Base-by-base conservation (phyloP, 257 asterid species). In the Linaria vulgaris region DNA sequence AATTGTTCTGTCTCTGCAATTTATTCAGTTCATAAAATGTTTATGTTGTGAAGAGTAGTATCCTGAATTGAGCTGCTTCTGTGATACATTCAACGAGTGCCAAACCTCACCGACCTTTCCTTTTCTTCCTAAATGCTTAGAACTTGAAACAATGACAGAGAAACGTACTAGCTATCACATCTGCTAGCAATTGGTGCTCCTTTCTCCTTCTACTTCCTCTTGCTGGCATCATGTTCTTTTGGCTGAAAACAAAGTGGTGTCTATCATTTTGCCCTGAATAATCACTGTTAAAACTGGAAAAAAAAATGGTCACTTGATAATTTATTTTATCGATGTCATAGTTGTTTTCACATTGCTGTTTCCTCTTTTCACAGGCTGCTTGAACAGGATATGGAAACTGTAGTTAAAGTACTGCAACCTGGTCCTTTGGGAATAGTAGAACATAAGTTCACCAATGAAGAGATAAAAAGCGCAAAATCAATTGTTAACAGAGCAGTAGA, bases 381-480 rank as follows among this genome's bases (percentile, higher is more conserved):
- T 75, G 98, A 88, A 78, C 84, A 78, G 67, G 98, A 88, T 57
- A n/a, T 88, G 84, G 98, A 88, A 69, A 88, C 96, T 53, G 96
- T 91, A 31, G 86, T 84, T 61, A 84, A 69, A 69, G 95, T 82
- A 25, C 82, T 91, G 57, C 96, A 88, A 64, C 98, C 98, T 55
- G 96, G 98, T 16, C 96, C 96, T 5, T 60, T 91, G 79, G 98
- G 98, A 67, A 83, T 91, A 52, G 54, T 88, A 12, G 97, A 91
- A 71, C 98, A 86, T 90, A 86, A 86, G 77, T 91, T 88, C 78
- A 75, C 88, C 25, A 81, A 79, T 0, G 88, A 83, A 61, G 96
- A 91, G 87, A 82, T 91, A 52, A 65, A 71, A 41, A 76, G 64
- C 68, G 96, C 97, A 5, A 74, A 73, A 47, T 83, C 74, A 41